These are phyloP conservation scores for Orbilia brochopaga DNA, from an alignment of 2,329 filamentous ascomycete genomes.

Conservation along the genomic window DNA sequence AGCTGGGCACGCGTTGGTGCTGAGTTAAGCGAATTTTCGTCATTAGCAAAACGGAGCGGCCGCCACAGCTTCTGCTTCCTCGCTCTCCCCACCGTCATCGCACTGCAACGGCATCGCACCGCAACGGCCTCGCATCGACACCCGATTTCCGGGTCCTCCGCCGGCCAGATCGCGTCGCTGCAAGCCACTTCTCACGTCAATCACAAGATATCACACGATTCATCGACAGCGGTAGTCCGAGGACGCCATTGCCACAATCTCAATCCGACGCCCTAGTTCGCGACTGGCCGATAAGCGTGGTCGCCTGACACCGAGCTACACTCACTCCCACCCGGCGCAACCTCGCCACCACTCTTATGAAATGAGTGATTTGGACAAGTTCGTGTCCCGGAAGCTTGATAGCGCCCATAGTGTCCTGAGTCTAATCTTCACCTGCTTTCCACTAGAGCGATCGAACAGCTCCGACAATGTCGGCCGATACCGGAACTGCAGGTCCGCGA, in stretches of 20 bases:
- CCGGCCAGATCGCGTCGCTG: neutral
- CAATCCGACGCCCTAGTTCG: slow-evolving; percentile 17
- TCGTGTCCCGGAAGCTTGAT: slow-evolving; percentile 56
- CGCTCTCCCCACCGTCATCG: slow-evolving; percentile 5
- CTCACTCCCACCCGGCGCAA: slow-evolving; percentile 48
- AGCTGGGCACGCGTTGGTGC: slow-evolving; percentile 25
- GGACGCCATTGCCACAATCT: slow-evolving; percentile 4
- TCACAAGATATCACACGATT: neutral
- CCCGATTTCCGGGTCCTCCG: neutral
- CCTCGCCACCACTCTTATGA: slow-evolving; percentile 54
- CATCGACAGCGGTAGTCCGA: neutral
- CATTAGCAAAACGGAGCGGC: slow-evolving; percentile 6
- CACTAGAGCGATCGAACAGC: slow-evolving; percentile 84
- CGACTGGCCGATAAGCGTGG: slow-evolving; percentile 38
- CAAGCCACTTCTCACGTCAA: neutral
- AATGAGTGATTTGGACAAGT: slow-evolving; percentile 97
- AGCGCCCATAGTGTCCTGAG: neutral
- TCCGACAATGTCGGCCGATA: slow-evolving; percentile 94
- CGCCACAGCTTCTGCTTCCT: neutral
- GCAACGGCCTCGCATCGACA: neutral
- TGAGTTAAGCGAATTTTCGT: slow-evolving; percentile 29
- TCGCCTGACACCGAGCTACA: slow-evolving; percentile 33
- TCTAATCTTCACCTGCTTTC: slow-evolving; percentile 18
- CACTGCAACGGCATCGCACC: slow-evolving; percentile 15
- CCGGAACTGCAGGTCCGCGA: slow-evolving; percentile 94